phyloP scores from a whole-genome alignment of 169 alveolate species.

The Plasmodium gonderi region DNA sequence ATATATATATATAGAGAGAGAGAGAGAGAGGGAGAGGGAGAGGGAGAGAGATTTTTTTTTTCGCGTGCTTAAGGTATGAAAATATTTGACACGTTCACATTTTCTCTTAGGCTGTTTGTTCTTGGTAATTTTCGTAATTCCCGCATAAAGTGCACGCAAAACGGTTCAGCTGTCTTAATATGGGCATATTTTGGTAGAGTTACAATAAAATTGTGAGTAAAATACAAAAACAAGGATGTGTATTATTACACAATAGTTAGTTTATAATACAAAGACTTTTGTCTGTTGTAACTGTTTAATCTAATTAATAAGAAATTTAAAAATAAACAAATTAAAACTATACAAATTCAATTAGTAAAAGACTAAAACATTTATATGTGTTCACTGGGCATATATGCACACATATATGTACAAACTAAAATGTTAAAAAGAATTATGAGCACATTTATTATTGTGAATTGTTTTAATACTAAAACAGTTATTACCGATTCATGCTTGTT shows the following conservation, averaged over 20 bases:
- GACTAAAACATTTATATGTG: not conserved
- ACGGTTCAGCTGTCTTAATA: not conserved
- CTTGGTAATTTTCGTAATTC: too few relatives aligned
- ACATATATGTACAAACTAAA: not conserved
- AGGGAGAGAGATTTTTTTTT: too few relatives aligned
- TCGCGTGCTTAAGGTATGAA: too few relatives aligned
- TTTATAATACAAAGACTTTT: not conserved
- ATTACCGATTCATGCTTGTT: not conserved
- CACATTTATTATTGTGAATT: not conserved
- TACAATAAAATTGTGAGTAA: not conserved
- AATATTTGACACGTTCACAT: too few relatives aligned
- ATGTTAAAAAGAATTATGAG: not conserved
- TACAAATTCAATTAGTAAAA: not conserved
- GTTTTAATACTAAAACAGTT: not conserved
- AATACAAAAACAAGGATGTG: not conserved
- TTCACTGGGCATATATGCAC: not conserved
- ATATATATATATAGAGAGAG: too few relatives aligned
- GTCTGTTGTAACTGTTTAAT: not conserved
- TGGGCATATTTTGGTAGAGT: not conserved
- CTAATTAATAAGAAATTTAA: not conserved
- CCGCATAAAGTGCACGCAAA: not conserved
- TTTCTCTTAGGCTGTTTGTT: too few relatives aligned
- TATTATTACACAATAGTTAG: not conserved
- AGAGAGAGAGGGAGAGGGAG: too few relatives aligned
- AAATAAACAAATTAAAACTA: not conserved